phyloP scores from a whole-genome alignment of 1,284 basidiomycete species.

The Pseudozyma tsukubaensis region DNA sequence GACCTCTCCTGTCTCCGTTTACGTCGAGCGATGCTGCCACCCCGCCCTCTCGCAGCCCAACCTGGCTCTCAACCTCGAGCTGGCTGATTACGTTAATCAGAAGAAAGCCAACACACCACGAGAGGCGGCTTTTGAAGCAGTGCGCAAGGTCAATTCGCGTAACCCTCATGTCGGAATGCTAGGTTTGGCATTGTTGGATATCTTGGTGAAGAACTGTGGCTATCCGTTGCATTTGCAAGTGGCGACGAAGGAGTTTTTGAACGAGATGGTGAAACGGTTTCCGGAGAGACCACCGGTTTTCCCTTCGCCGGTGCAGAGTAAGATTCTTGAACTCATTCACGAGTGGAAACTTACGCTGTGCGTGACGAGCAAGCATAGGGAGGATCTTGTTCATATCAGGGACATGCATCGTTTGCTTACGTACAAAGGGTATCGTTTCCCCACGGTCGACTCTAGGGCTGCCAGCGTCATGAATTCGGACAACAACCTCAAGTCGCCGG shows the following conservation, averaged over 20 bases:
- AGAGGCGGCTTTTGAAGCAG: slow-evolving; percentile 86
- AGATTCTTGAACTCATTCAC: slow-evolving; percentile 92
- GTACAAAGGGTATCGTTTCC: slow-evolving; percentile 79
- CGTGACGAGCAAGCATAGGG: slow-evolving; percentile 87
- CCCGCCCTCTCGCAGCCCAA: slow-evolving; percentile 88
- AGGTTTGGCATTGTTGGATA: slow-evolving; percentile 81
- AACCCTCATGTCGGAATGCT: slow-evolving; percentile 89
- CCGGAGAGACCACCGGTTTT: slow-evolving; percentile 96
- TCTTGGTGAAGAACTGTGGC: slow-evolving; percentile 92
- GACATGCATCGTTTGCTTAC: slow-evolving; percentile 96
- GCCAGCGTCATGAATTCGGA: slow-evolving; percentile 63
- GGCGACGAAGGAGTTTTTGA: slow-evolving; percentile 97
- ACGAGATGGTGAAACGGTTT: slow-evolving; percentile 96
- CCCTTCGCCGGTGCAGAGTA: slow-evolving; percentile 91
- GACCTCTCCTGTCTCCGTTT: slow-evolving; percentile 51
- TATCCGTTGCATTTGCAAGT: slow-evolving; percentile 98
- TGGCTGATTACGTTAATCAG: slow-evolving; percentile 89
- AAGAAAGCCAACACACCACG: slow-evolving; percentile 98
- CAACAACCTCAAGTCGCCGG: slow-evolving; percentile 90
- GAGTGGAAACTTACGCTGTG: slow-evolving; percentile 97
- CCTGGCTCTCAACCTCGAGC: slow-evolving; percentile 89
- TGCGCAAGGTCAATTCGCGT: slow-evolving; percentile 85
- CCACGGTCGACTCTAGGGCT: slow-evolving; percentile 62
- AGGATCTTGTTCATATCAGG: slow-evolving; percentile 94
- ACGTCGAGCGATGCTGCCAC: slow-evolving; percentile 81